Evolutionary conservation across 2,329 filamentous ascomycete genomes (phyloP).

Genomic region (Calcarisporium arbuscula): DNA sequence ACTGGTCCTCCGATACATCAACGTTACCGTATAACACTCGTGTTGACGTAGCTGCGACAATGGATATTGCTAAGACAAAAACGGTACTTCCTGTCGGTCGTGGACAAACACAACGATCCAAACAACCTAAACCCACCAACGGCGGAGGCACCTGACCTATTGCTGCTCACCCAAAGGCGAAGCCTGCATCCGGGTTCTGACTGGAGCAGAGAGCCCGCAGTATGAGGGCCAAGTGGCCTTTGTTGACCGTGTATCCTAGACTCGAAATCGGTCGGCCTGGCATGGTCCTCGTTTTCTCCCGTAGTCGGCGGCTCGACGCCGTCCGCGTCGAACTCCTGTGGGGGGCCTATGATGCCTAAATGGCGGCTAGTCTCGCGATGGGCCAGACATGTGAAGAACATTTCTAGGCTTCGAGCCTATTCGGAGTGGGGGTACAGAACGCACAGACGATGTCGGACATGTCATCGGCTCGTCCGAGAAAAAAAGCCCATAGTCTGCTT

Average conservation of each 20-base stretch:
- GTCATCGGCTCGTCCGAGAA: slow-evolving; percentile 76
- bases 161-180: slow-evolving; percentile 72
- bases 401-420: slow-evolving; percentile 63
- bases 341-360: slow-evolving; percentile 45
- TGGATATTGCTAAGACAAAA: slow-evolving; percentile 97
- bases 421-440: slow-evolving; percentile 75
- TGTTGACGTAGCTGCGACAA: slow-evolving; percentile 87
- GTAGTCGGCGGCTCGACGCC: slow-evolving; percentile 45
- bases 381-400: no score
- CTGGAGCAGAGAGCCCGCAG: slow-evolving; percentile 70
- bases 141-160: slow-evolving; percentile 69
- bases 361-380: slow-evolving; percentile 38
- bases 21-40: slow-evolving; percentile 76
- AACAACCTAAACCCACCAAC: no score
- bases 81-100: slow-evolving; percentile 62
- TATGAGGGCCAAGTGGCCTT: slow-evolving; percentile 63
- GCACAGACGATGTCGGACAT: slow-evolving; percentile 83
- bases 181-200: slow-evolving; percentile 65
- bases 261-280: slow-evolving; percentile 35
- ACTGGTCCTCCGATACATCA: slow-evolving; percentile 90
- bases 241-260: slow-evolving; percentile 31
- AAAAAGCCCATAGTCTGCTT: slow-evolving; percentile 76
- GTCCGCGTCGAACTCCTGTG: slow-evolving; percentile 45
- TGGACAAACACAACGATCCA: slow-evolving; percentile 59
- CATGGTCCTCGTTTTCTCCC: slow-evolving; percentile 44